A percentile compares a stretch with the other conserved stretches of the same genome.
phyloP scores from a whole-genome alignment of 176 grass and related monocot genomes.

The Pontederia paniculata region DNA sequence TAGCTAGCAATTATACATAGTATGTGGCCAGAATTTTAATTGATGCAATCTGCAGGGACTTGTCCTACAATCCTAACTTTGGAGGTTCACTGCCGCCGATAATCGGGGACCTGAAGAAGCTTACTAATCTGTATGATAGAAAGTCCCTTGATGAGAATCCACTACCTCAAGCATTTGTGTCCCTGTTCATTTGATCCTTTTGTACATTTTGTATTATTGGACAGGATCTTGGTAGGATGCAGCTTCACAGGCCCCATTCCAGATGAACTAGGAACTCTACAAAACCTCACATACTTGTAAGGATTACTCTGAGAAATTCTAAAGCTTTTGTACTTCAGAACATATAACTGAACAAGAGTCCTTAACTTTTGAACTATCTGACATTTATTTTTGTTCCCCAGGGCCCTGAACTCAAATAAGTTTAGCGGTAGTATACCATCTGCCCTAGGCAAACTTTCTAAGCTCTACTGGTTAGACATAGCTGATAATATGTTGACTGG shows the following conservation, averaged over 20 bases:
- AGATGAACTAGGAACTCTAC: constrained; percentile 48
- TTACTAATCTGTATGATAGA: constrained; percentile 58
- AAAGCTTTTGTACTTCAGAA: neutral
- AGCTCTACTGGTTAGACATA: constrained; percentile 79
- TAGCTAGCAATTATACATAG: neutral
- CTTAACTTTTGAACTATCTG: neutral
- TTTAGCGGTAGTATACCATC: constrained; percentile 73
- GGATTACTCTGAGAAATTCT: constrained; percentile 4
- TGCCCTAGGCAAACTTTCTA: constrained; percentile 71
- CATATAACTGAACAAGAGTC: neutral
- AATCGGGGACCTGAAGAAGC: constrained; percentile 72
- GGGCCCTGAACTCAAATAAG: constrained; percentile 72
- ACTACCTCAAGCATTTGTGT: neutral
- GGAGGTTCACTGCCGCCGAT: constrained; percentile 37
- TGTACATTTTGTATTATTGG: constrained; percentile 9
- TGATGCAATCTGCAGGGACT: constrained; percentile 35
- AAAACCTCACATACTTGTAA: constrained; percentile 68
- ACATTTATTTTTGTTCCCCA: constrained; percentile 27
- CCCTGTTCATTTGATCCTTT: neutral
- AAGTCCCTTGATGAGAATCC: neutral
- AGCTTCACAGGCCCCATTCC: constrained; percentile 67
- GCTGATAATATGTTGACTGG: constrained; percentile 67
- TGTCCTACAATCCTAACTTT: constrained; percentile 63
- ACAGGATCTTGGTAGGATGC: constrained; percentile 74
- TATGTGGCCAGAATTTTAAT: neutral